Evolutionary conservation across 2,329 filamentous ascomycete genomes (phyloP), one percentile per base, ranked within the genome.

Genomic region (Cordyceps pruinosa): DNA sequence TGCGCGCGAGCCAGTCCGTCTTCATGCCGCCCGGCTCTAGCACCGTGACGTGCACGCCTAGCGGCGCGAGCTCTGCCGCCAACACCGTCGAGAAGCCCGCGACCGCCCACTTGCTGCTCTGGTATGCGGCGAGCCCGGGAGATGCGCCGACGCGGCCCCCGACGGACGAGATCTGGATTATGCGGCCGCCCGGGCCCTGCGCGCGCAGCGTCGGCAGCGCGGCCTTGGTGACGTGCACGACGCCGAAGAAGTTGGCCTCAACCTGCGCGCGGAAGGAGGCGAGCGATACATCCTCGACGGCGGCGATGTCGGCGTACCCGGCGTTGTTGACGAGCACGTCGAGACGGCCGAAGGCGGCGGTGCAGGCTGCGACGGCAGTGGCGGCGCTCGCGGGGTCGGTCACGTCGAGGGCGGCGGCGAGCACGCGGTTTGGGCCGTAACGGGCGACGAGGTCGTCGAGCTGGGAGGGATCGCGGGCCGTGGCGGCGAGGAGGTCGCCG

Each of bases 251-350:
- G 63, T 86, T 85, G 59, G 81, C 75, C 50, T 86, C 79, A 67
- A 85, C 76, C 62, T 84, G 77, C 2, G 66, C 73, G 2, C 76
- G 72, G 42, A 80, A 76, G 30, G 81, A 73, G 2, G 72, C 64
- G 1, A 82, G 72, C 1, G 70, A 69, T 3, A 79, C 66, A 7
- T 77, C 76, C 62, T 86, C 82, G 48, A 84, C 76, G 1, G 77
- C 74, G 13, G 77, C 79, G 6, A 69, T 64, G 1, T 81, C 68
- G n/a, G 79, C 78, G 58, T 83, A 84, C 2, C 82, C 83, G 4
- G 82, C 82, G 50, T 85, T 85, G 69, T 85, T 85, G 58, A 83
- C 75, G 5, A 85, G 77, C 1, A 84, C 77, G 64, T 86, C 81
- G 45, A 86, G 68, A 8, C 78, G 76, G 19, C 76, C 74, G 63